phyloP scores from a whole-genome alignment of 1,284 basidiomycete species.

The Sporisorium reilianum region DNA sequence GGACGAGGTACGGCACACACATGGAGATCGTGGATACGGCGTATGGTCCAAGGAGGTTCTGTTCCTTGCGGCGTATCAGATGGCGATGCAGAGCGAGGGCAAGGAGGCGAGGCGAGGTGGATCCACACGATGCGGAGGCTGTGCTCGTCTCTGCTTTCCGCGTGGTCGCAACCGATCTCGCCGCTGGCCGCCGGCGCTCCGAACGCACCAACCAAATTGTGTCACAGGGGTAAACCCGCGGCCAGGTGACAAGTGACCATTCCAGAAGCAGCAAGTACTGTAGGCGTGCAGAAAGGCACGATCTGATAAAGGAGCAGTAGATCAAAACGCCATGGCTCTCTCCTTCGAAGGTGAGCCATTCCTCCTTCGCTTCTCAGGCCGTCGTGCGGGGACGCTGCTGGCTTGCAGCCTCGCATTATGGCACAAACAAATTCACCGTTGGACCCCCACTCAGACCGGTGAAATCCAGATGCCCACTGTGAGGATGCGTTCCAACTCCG shows the following conservation, averaged over 20 bases:
- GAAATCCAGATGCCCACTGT: background rate
- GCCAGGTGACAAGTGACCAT: background rate
- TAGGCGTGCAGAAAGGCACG: no score
- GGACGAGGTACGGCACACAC: background rate
- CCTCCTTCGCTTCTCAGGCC: background rate
- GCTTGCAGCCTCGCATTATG: background rate
- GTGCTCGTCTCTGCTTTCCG: background rate
- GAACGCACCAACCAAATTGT: background rate
- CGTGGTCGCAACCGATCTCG: background rate
- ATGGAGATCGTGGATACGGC: background rate
- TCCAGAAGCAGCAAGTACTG: background rate
- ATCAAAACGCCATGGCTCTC: no score
- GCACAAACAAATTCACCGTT: background rate
- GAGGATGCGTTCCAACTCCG: background rate
- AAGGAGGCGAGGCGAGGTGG: background rate
- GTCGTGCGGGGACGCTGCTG: no score
- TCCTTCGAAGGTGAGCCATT: no score
- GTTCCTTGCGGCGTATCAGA: background rate
- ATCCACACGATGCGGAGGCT: constrained; percentile 2
- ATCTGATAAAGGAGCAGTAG: background rate
- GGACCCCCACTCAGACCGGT: background rate
- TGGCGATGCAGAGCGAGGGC: background rate
- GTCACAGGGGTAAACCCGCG: background rate
- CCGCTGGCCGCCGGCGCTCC: background rate
- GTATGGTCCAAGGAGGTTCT: background rate